Evolutionary conservation across 208 protist genomes (phyloP).

Genomic region (Acanthamoeba culbertsoni): DNA sequence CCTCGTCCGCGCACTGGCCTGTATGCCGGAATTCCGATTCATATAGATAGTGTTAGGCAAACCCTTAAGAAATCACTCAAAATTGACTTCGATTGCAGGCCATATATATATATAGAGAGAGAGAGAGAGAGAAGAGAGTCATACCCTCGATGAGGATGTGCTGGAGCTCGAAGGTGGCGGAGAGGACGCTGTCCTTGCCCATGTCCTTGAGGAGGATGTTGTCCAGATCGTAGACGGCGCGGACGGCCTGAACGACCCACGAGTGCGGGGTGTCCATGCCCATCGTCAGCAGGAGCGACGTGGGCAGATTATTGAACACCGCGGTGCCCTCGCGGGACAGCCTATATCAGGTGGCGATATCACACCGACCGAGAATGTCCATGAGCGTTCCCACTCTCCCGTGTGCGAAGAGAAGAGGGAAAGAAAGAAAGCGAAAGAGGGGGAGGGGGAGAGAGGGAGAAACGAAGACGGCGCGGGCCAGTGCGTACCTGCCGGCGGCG

Average conservation of each 20-base stretch:
- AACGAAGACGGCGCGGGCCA: not conserved
- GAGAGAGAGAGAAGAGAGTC: no score
- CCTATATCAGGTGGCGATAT: no score
- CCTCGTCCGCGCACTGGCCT: constrained; percentile 66
- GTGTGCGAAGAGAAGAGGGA: not conserved
- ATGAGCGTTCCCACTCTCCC: no score
- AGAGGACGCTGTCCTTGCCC: constrained; percentile 71
- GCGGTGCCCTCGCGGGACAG: constrained; percentile 77
- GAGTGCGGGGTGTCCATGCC: constrained; percentile 89
- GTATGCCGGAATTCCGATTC: not conserved
- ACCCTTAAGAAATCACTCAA: not conserved
- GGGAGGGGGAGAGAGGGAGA: not conserved
- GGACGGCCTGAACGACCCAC: constrained; percentile 88
- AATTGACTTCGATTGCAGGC: not conserved
- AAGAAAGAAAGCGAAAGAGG: not conserved
- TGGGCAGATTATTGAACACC: constrained; percentile 68
- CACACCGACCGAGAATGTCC: no score
- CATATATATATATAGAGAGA: no score
- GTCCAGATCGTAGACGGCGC: constrained; percentile 92
- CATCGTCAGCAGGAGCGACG: constrained; percentile 79
- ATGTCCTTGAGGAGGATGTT: constrained; percentile 92
- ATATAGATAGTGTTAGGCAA: no score
- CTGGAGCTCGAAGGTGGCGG: constrained; percentile 89
- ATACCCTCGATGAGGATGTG: constrained; percentile 87
- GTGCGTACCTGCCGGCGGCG: constrained; percentile 64